Conservation (phyloP, 129 eudicot genomes). For the Scalesia atractyloides region DNA sequence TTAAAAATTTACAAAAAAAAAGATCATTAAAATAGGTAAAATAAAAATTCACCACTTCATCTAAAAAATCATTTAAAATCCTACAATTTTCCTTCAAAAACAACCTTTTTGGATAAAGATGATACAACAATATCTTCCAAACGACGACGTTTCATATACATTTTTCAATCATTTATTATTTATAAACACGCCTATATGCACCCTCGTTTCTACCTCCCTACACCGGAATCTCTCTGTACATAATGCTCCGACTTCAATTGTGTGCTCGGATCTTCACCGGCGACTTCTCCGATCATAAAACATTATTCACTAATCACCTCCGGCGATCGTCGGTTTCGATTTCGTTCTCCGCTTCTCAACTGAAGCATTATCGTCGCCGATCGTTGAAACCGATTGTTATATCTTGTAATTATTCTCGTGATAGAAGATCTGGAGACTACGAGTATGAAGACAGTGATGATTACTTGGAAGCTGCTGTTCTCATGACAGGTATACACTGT, state of each 20-base stretch:
- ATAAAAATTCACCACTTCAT: no score
- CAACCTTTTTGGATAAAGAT: background rate
- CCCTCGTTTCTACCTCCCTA: constrained; percentile 28
- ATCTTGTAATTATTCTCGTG: constrained; percentile 38
- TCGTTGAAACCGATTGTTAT: constrained; percentile 28
- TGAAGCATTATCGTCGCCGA: constrained; percentile 4
- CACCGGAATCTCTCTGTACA: constrained; percentile 10
- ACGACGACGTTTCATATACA: background rate
- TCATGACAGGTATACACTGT: constrained; percentile 31
- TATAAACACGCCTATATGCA: background rate
- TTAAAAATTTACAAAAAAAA: no score
- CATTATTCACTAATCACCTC: constrained; percentile 11
- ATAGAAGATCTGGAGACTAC: constrained; percentile 31
- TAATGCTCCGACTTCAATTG: constrained; percentile 42
- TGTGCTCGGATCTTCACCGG: constrained; percentile 30
- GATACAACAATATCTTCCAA: background rate
- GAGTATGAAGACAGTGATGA: constrained; percentile 40
- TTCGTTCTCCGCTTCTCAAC: constrained; percentile 23
- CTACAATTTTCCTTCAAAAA: background rate
- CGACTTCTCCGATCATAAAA: constrained; percentile 37
- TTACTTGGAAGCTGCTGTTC: constrained; percentile 58
- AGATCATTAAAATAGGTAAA: no score
- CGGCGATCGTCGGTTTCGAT: constrained; percentile 13
- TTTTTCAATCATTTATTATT: background rate
- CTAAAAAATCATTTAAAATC: no score